A percentile compares a stretch with the other conserved stretches of the same genome.
These are phyloP conservation scores for Cutaneotrichosporon sp. DNA, from an alignment of 1,284 basidiomycete genomes.

Conservation along the genomic window DNA sequence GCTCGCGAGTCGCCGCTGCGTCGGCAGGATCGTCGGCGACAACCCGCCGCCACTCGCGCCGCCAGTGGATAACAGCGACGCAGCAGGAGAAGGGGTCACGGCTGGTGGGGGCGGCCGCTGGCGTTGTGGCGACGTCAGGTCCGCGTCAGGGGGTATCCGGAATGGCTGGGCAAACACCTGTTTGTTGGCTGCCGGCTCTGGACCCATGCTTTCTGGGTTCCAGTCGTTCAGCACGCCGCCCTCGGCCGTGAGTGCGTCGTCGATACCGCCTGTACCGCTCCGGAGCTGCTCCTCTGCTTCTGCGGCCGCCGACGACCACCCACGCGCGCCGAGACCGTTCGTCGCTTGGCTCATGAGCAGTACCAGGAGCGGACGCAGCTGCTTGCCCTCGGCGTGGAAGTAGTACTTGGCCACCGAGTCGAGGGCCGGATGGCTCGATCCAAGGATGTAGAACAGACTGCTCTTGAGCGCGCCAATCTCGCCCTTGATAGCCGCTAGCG, in stretches of 20 bases:
- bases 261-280: constrained; percentile 27
- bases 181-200: constrained; percentile 23
- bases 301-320: constrained; percentile 23
- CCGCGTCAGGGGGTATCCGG: constrained; percentile 19
- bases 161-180: constrained; percentile 43
- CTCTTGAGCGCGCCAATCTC: constrained; percentile 71
- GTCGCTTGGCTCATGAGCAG: constrained; percentile 87
- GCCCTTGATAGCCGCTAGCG: constrained; percentile 54
- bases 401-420: constrained; percentile 88
- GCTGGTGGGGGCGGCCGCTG: not conserved
- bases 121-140: not conserved
- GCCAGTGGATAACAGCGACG: constrained; percentile 10
- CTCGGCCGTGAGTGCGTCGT: constrained; percentile 41
- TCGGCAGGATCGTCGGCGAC: constrained; percentile 58
- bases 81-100: constrained; percentile 14
- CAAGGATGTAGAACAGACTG: constrained; percentile 72
- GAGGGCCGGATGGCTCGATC: constrained; percentile 80
- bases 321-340: constrained; percentile 60
- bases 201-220: constrained; percentile 46
- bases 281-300: constrained; percentile 6
- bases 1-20: constrained; percentile 86
- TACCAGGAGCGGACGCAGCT: constrained; percentile 83
- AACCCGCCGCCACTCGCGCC: not conserved
- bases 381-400: constrained; percentile 75
- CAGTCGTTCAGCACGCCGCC: constrained; percentile 49